Percentiles rank a stretch among this genome's conserved stretches.
phyloP scores from a whole-genome alignment of 306 rosid genomes.

The Vigna hirtella region DNA sequence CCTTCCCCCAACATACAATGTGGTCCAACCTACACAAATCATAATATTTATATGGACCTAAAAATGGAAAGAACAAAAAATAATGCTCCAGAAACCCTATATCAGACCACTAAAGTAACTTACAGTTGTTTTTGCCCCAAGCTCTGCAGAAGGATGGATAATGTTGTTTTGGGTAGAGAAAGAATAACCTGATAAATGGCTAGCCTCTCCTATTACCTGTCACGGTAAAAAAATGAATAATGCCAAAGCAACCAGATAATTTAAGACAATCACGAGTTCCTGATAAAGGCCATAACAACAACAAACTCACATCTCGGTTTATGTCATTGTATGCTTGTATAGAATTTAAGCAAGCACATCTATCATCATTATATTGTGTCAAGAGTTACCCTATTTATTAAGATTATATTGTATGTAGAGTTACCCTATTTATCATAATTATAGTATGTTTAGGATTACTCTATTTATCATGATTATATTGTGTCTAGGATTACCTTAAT shows the following conservation, averaged over 20 bases:
- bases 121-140: slow-evolving; percentile 93
- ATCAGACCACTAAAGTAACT: slow-evolving; percentile 52
- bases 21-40: slow-evolving; percentile 88
- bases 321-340: slow-evolving; percentile 90
- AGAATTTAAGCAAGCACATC: slow-evolving; percentile 82
- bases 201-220: slow-evolving; percentile 89
- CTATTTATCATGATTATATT: no score
- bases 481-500: no score
- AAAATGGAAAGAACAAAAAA: slow-evolving; percentile 21
- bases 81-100: slow-evolving; percentile 35
- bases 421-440: no score
- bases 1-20: slow-evolving; percentile 99
- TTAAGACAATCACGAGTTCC: slow-evolving; percentile 28
- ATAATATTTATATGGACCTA: slow-evolving; percentile 35
- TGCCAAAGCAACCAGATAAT: slow-evolving; percentile 30
- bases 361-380: no score
- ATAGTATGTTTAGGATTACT: no score
- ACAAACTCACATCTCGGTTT: slow-evolving; percentile 87
- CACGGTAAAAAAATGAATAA: slow-evolving; percentile 37
- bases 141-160: slow-evolving; percentile 82
- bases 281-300: slow-evolving; percentile 34
- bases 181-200: slow-evolving; percentile 87
- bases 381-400: no score
- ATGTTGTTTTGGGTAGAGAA: slow-evolving; percentile 90
- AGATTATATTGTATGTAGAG: no score